Evolutionary conservation across 2,329 filamentous ascomycete species (phyloP).

Genomic region (Fusarium zealandicum): DNA sequence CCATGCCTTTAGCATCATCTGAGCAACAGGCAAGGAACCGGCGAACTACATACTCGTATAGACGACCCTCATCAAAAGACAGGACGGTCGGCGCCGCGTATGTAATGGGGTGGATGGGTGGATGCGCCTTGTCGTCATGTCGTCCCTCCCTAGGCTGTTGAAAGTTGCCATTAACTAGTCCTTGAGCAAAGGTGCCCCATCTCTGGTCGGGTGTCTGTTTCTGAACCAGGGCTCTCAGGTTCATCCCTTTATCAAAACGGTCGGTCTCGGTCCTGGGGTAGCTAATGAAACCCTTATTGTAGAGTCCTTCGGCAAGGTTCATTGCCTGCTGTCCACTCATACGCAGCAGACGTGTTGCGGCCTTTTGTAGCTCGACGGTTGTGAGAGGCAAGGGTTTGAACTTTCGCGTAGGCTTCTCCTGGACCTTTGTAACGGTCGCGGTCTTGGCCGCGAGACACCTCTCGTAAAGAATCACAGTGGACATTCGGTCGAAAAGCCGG

Average conservation of each 20-base stretch:
- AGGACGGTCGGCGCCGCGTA: constrained; percentile 73
- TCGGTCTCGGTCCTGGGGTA: constrained; percentile 98
- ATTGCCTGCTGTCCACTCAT: constrained; percentile 93
- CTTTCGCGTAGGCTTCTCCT: constrained; percentile 90
- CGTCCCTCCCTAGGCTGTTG: constrained; percentile 81
- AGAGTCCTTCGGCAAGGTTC: constrained; percentile 84
- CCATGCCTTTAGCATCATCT: constrained; percentile 86
- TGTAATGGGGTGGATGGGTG: constrained; percentile 95
- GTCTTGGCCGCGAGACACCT: constrained; percentile 77
- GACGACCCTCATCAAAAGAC: constrained; percentile 71
- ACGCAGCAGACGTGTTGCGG: constrained; percentile 85
- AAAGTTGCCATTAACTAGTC: constrained; percentile 77
- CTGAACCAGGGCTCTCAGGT: constrained; percentile 78
- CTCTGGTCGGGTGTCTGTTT: constrained; percentile 79
- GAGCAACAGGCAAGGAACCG: constrained; percentile 96
- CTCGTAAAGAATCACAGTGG: constrained; percentile 84
- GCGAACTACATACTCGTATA: constrained; percentile 92
- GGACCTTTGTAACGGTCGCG: constrained; percentile 83
- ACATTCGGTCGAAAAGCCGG: constrained; percentile 86
- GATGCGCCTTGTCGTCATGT: constrained; percentile 96
- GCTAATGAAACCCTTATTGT: constrained; percentile 95
- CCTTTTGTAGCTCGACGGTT: constrained; percentile 95
- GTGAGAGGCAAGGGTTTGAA: constrained; percentile 94
- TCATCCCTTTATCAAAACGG: constrained; percentile 89
- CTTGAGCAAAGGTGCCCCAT: constrained; percentile 85